phyloP scores from a whole-genome alignment of 352 stramenopile species.

The Phytophthora pseudosyringae region DNA sequence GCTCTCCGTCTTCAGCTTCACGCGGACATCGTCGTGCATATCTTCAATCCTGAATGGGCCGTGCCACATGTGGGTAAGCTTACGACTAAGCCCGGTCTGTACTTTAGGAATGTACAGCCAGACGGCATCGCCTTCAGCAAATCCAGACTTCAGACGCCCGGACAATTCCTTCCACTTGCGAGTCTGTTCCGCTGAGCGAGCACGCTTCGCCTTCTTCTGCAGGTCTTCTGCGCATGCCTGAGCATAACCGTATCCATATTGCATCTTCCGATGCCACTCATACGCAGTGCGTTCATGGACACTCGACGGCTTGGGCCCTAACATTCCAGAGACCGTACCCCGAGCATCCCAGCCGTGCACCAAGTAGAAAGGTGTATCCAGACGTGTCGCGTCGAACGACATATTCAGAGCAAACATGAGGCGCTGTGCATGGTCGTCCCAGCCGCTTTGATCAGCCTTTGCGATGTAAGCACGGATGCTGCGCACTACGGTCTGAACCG shows the following conservation, averaged over 20 bases:
- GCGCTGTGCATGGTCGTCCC: conserved; percentile 2
- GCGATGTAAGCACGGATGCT: background rate
- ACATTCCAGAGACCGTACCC: background rate
- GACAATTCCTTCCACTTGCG: conserved; percentile 10
- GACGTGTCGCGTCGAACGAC: background rate
- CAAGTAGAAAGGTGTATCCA: conserved; percentile 5
- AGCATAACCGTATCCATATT: conserved; percentile 8
- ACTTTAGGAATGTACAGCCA: conserved; percentile 1
- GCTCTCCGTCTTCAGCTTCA: background rate
- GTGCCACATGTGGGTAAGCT: too few relatives aligned
- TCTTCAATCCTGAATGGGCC: background rate
- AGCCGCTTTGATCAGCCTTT: background rate
- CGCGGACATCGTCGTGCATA: background rate
- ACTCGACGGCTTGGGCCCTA: background rate
- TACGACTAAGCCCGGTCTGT: background rate
- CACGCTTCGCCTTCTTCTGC: conserved; percentile 13
- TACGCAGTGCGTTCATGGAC: conserved; percentile 5
- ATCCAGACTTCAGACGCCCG: background rate
- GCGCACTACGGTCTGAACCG: background rate
- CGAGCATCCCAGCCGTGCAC: background rate
- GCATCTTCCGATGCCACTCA: conserved; percentile 10
- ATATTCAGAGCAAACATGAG: conserved; percentile 1
- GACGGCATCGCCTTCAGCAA: background rate
- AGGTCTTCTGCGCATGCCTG: conserved; percentile 9
- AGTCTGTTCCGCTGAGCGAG: background rate